A percentile compares a stretch with the other conserved stretches of the same genome.
Conservation (phyloP, 2,329 filamentous ascomycete genomes). For the Capronia coronata region DNA sequence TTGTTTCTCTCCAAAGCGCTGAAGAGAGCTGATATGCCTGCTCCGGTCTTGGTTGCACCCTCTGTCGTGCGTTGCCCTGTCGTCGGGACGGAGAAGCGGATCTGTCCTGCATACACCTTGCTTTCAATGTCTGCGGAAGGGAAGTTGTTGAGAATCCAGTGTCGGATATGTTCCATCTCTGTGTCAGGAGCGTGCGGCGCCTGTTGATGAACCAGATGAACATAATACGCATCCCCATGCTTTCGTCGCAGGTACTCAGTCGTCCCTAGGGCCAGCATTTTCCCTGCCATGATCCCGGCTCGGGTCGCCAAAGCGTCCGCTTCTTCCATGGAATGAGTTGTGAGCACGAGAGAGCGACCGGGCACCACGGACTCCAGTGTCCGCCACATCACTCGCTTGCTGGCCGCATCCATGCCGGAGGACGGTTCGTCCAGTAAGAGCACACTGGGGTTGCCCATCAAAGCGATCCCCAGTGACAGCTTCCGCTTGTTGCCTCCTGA, state of each 20-base stretch:
- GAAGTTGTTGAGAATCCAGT: conserved; percentile 59
- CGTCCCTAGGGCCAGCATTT: conserved; percentile 79
- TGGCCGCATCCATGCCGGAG: conserved; percentile 81
- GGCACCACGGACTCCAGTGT: conserved; percentile 67
- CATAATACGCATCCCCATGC: conserved; percentile 71
- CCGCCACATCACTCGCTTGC: conserved; percentile 89
- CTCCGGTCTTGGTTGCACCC: conserved; percentile 7
- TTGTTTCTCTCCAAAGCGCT: conserved; percentile 66
- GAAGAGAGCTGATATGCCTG: conserved; percentile 59
- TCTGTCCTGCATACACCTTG: conserved; percentile 75
- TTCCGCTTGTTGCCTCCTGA: conserved; percentile 95
- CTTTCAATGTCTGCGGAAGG: conserved; percentile 62
- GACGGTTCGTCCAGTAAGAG: conserved; percentile 84
- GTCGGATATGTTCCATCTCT: conserved; percentile 60
- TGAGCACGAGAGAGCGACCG: conserved; percentile 77
- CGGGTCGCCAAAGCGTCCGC: conserved; percentile 79
- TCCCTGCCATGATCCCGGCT: conserved; percentile 76
- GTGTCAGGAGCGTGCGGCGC: conserved; percentile 65
- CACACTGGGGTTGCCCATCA: conserved; percentile 87
- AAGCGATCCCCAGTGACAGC: conserved; percentile 75
- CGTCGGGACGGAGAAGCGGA: conserved; percentile 70
- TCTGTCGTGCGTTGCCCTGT: conserved; percentile 1
- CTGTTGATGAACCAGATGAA: conserved; percentile 69
- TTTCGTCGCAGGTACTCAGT: conserved; percentile 64
- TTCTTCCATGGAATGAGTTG: conserved; percentile 93